Evolutionary conservation across 1,284 basidiomycete species (phyloP).

Genomic region (Leccinum fallax): DNA sequence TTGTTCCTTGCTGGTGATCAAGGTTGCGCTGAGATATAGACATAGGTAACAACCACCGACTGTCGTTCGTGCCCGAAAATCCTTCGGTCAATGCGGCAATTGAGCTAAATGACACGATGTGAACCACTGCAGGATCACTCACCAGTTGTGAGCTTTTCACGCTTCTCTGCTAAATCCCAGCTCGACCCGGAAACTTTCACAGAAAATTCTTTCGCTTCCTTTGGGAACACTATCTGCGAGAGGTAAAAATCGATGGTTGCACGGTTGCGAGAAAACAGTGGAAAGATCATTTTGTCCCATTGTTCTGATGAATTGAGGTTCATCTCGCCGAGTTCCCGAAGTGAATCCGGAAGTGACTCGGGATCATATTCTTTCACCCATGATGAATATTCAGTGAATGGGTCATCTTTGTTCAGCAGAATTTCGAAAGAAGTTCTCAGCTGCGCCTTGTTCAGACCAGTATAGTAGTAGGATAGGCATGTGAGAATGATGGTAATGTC

Average conservation of each 20-base stretch:
- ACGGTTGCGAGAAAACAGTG: conserved; percentile 41
- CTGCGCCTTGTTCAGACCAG: conserved; percentile 44
- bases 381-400: conserved; percentile 42
- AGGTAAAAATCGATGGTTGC: conserved; percentile 53
- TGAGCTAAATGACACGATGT: background rate
- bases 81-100: conserved; percentile 27
- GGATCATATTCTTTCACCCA: conserved; percentile 38
- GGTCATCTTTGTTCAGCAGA: conserved; percentile 48
- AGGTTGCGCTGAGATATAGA: conserved; percentile 48
- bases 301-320: conserved; percentile 46
- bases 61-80: conserved; percentile 62
- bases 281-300: conserved; percentile 34
- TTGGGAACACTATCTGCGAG: conserved; percentile 30
- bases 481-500: conserved; percentile 52
- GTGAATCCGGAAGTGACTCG: conserved; percentile 27
- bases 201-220: conserved; percentile 47
- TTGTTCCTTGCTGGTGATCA: conserved; percentile 46
- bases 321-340: conserved; percentile 31
- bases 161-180: conserved; percentile 53
- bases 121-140: background rate
- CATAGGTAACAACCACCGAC: conserved; percentile 48
- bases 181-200: conserved; percentile 49
- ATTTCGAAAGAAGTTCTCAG: conserved; percentile 42
- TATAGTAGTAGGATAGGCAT: conserved; percentile 54
- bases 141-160: conserved; percentile 30